Base-by-base conservation (phyloP, 768 basidiomycete genomes). In the Termitomyces sp. region DNA sequence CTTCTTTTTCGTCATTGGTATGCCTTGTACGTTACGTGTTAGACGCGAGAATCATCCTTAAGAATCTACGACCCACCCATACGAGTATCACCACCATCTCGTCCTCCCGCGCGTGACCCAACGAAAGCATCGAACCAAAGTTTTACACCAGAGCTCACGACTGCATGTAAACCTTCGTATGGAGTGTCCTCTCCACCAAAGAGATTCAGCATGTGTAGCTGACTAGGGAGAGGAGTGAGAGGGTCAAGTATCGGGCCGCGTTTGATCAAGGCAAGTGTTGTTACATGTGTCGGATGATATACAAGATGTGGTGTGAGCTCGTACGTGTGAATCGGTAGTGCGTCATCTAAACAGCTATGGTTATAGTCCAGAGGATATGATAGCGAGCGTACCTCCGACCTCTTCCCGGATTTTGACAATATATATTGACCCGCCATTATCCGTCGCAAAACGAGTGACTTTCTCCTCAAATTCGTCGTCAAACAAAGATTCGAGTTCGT, bases 101-200 rank as follows among this genome's bases (percentile, higher is more conserved):
- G 94, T 56, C 84, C 86, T 60, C 81, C 77, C 32, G 87, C 84
- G 55, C 94, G 84, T 29, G 93, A 82, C 29, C 91, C 94, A 32
- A 98, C 95, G 69, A 96, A 98, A 15, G 96, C 94, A 73, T 98
- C 96, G 68, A 99, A 98, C 89, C 94, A 98, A 0, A 96, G 96
- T 67, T 98, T 96, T 32, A 99, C 95, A 66, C 92, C 97, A 59
- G 84, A 88, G 70, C 96, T 97, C 17, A 99, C 94, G 25, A 99
- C 84, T 10, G 94, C 93, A 71, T 98, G 96, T 34, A 99, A 75
- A 69, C 93, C 92, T 74, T 98, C 96, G 70, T 98, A 99, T 0
- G 96, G 95, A 1, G 91, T 92, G 62, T 91, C 88, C 49, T 92
- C 91, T 14, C 89, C 88, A 29, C 89, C 91, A 66, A 92, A 98